Evolutionary conservation across 2,329 filamentous ascomycete genomes (phyloP), one percentile per base, ranked within the genome.

Genomic region (Ceratocystis diversiconidia): DNA sequence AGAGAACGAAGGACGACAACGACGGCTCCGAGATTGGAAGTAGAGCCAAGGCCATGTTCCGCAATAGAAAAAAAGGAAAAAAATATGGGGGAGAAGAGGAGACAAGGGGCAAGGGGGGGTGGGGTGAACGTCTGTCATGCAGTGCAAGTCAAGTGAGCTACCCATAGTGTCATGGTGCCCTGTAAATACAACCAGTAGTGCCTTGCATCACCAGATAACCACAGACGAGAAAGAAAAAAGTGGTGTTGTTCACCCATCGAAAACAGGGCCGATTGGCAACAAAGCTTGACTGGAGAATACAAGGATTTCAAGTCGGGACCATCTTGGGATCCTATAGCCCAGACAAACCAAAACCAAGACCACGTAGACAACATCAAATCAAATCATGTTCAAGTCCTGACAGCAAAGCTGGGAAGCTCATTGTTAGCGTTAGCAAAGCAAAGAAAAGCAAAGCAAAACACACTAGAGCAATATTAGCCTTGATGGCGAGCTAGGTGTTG

Each of bases 181-280:
- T 55, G 12, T 55, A 55, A 30, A 10, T 15, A 55, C 50, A 48
- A 1, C 17, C 6, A 48, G 46, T 48, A 22, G 17, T 17, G 46
- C 8, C 46, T 10, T 48, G 17, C 46, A 19, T 48, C 17, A 10
- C 19, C 46, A 48, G 6, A 22, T 19, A 22, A 48, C 46, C 17
- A 48, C 8, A 6, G 19, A 3, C 46, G 19, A 48, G 19, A 5
- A 48, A 48, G 19, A 48, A n/a, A 48, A 48, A n/a, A n/a, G 46
- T 48, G 46, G 46, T 48, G 46, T 48, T 48, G 46, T 48, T 48
- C 17, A 48, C 46, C 17, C 17, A 48, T 22, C 17, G 17, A 48
- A 55, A 55, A 55, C 50, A 55, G 50, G 50, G 50, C 50, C 50
- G 50, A 55, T 55, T 55, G 50, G 36, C 50, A 55, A 55, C 50